Conservation (phyloP, 306 rosid species). For the Ormosia semicastrata region DNA sequence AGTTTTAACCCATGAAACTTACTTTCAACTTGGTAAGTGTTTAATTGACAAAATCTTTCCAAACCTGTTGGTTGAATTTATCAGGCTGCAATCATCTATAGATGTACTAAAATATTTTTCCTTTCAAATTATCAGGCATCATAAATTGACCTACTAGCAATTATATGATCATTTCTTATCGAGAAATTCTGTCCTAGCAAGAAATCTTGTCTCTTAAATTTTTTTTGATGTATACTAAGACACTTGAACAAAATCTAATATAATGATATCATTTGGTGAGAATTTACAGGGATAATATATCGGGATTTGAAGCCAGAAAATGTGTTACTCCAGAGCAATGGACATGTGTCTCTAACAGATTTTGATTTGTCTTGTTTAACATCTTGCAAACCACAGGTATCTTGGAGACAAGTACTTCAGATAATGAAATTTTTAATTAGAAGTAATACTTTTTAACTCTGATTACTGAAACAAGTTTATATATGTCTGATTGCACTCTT, state of each 20-base stretch:
- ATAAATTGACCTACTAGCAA: neutral
- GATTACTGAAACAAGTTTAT: neutral
- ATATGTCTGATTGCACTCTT: neutral
- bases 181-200: neutral
- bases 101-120: neutral
- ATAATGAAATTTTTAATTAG: neutral
- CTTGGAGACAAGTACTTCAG: neutral
- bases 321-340: conserved; percentile 73
- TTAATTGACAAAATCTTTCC: neutral
- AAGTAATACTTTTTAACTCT: neutral
- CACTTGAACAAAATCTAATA: neutral
- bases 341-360: conserved; percentile 85
- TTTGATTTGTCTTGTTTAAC: conserved; percentile 94
- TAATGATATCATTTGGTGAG: conserved; percentile 4
- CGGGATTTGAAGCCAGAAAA: conserved; percentile 97
- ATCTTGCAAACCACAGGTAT: conserved; percentile 89
- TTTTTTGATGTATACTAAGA: neutral
- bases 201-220: neutral
- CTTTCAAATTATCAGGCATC: neutral
- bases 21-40: neutral
- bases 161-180: neutral
- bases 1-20: neutral
- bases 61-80: neutral
- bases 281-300: conserved; percentile 79
- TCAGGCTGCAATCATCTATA: neutral